Percentiles rank a stretch among this genome's conserved stretches.
Conservation (phyloP, 2,329 filamentous ascomycete genomes). For the Blumeria hordei region DNA sequence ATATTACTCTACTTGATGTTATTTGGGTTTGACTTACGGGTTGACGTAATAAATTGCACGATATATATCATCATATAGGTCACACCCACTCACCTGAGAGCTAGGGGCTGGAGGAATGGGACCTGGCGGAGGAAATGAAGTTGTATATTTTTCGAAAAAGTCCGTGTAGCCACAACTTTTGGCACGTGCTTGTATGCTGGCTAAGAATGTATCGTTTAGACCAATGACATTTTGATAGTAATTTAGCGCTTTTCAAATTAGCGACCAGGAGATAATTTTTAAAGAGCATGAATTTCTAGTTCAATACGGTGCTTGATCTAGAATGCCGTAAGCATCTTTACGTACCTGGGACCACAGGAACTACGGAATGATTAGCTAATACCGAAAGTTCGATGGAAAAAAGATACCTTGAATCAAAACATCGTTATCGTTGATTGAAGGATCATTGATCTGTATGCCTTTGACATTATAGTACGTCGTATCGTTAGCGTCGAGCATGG, state of each 20-base stretch:
- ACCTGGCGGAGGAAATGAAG: conserved; percentile 32
- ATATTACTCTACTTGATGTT: too few species aligned
- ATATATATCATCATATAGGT: conserved; percentile 19
- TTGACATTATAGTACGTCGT: conserved; percentile 32
- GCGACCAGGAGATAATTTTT: background rate
- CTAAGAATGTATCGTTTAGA: conserved; percentile 25
- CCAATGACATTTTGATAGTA: conserved; percentile 25
- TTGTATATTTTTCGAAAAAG: conserved; percentile 22
- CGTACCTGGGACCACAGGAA: conserved; percentile 17
- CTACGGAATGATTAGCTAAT: conserved; percentile 4
- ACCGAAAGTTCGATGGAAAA: background rate
- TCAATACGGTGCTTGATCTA: too few species aligned
- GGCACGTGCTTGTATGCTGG: conserved; percentile 20
- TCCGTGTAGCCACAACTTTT: conserved; percentile 27
- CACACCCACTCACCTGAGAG: conserved; percentile 6
- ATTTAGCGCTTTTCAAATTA: conserved; percentile 20
- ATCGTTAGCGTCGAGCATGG: conserved; percentile 23
- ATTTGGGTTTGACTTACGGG: conserved; percentile 4
- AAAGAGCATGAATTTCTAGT: background rate
- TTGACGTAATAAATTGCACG: conserved; percentile 28
- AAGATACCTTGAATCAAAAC: background rate
- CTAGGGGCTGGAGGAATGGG: conserved; percentile 21
- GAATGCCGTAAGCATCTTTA: background rate
- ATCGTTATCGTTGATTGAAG: background rate
- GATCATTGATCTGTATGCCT: conserved; percentile 22